Conservation (phyloP, 768 basidiomycete species). For the Leucosporidium yakuticum region DNA sequence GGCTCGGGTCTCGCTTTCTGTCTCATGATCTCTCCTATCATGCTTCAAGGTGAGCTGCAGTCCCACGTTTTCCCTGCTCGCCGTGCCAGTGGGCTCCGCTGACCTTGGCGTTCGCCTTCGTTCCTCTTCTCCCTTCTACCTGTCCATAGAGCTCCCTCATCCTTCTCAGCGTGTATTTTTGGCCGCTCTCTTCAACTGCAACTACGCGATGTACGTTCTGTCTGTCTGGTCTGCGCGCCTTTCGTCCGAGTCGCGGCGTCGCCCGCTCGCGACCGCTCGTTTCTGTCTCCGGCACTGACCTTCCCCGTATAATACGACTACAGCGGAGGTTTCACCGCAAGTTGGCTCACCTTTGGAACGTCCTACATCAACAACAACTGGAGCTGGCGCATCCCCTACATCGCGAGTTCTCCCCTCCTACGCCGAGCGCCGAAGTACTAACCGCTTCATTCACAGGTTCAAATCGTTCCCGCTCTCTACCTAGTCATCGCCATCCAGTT, state of each 20-base stretch:
- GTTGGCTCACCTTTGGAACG: neutral
- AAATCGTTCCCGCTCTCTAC: neutral
- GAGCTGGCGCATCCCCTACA: neutral
- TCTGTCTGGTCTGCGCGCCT: neutral
- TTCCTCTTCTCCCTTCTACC: no score
- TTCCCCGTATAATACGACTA: neutral
- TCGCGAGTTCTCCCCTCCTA: neutral
- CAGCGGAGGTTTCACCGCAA: neutral
- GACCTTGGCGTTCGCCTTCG: no score
- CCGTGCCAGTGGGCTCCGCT: no score
- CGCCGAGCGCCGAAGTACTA: neutral
- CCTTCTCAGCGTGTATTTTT: neutral
- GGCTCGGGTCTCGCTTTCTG: neutral
- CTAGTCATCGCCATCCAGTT: neutral
- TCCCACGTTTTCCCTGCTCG: no score
- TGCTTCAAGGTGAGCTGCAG: neutral
- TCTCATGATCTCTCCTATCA: constrained; percentile 8
- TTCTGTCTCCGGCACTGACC: neutral
- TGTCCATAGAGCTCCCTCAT: neutral
- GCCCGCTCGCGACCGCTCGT: no score
- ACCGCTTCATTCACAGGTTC: neutral
- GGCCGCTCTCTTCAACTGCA: constrained; percentile 5
- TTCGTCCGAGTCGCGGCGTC: neutral
- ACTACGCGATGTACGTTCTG: neutral
- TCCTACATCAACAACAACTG: neutral